Base-by-base conservation (phyloP, 495 filamentous ascomycete genomes). In the Podospora appendiculata region DNA sequence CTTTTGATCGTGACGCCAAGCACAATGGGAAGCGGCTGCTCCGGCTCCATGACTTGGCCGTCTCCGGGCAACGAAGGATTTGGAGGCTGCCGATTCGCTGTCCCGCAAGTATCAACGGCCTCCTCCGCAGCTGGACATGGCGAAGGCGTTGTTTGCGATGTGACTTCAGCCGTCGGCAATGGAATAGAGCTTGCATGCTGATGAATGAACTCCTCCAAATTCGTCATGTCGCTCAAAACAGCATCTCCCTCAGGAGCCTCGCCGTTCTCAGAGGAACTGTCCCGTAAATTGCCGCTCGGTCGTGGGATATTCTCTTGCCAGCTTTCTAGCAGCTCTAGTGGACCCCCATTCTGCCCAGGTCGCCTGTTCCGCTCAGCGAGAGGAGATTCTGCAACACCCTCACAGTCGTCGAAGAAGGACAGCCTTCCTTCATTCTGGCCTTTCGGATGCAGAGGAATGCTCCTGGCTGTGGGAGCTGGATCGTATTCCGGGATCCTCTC, bases 361-460 rank as follows among this genome's bases (percentile, higher is more conserved):
- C 25, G 25, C 25, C 25, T 5, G 5, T 25, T 25, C 25, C 2
- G 25, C 5, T 25, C 25, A 5, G 25, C 25, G 25, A 5, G 25
- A 38, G 36, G 36, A 38, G 8, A 8, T 7, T 10, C 36, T 38
- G 36, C 36, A 13, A 8, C 36, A 38, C 17, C 38, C n/a, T 58
- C 36, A 8, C 16, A 12, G 5, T 38, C 44, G n/a, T 58, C 60
- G 13, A 47, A 45, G 12, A 56, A 61, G 25, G 58, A 53, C 32
- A 64, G 49, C 4, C 58, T 55, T 0, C 55, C 53, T 41, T 58
- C 51, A 1, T 35, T n/a, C 1, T 13, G 35, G 41, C 10, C n/a
- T 38, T 35, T 34, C 8, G n/a, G 3, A 4, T 18, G 1, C 0
- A 3, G 35, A 33, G 25, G 9, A 11, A 17, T 25, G 25, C 25